Conservation (phyloP, 2,329 filamentous ascomycete genomes). For the Venturia effusa region DNA sequence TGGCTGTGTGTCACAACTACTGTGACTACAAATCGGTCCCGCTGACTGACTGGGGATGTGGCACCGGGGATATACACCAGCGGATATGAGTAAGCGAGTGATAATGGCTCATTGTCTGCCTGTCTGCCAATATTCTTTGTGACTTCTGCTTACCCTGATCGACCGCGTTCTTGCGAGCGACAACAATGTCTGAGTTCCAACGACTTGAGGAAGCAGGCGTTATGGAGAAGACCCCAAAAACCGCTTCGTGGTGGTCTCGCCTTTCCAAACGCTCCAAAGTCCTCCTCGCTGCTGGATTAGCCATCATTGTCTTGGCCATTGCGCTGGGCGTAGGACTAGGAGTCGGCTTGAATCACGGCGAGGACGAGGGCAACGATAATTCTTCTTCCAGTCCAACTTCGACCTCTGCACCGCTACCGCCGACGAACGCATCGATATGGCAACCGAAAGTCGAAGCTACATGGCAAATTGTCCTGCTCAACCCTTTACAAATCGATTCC, state of each 20-base stretch:
- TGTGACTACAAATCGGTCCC: background rate
- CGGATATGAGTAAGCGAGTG: background rate
- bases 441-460: slow-evolving; percentile 39
- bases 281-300: slow-evolving; percentile 12
- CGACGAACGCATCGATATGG: slow-evolving; percentile 31
- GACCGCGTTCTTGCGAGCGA: background rate
- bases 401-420: slow-evolving; percentile 14
- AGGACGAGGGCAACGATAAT: slow-evolving; percentile 15
- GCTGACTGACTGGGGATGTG: background rate
- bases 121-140: background rate
- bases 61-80: background rate
- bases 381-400: slow-evolving; percentile 16
- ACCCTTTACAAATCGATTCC: slow-evolving; percentile 25
- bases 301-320: slow-evolving; percentile 24
- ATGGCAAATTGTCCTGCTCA: slow-evolving; percentile 52
- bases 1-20: background rate
- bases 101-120: background rate
- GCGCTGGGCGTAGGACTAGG: slow-evolving; percentile 45
- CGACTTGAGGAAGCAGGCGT: background rate
- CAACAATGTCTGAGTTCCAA: slow-evolving; percentile 1
- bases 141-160: background rate
- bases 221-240: background rate
- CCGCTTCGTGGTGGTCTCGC: background rate
- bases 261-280: background rate
- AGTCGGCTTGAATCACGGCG: slow-evolving; percentile 26